Base-by-base conservation (phyloP, 768 basidiomycete genomes). In the Leccinellum luteum region DNA sequence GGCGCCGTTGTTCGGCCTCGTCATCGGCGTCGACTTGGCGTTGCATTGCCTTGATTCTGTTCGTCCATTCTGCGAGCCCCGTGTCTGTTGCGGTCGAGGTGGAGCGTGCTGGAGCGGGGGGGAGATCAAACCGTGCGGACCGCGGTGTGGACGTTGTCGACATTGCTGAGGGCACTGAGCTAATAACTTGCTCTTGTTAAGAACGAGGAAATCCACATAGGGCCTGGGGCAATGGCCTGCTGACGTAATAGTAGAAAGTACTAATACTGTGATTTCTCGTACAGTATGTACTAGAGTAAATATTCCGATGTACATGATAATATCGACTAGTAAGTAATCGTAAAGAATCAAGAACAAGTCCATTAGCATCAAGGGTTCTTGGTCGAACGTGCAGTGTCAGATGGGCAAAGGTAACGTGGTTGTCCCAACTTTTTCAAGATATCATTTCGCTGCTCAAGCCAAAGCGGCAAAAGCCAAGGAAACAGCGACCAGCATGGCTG, bases 11-110 rank as follows among this genome's bases (percentile, higher is more conserved):
- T 64, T 93, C 91, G 6, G 79, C 82, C 67, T 90, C 89, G 57
- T 91, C 90, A 60, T 90, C 87, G 14, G 85, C 85, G 60, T 93
- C 90, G 25, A 91, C 86, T 64, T 91, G 88, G 58, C 84, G 81
- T 68, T 92, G 90, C 71, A 92, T 73, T 15, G 84, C 87, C 69
- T 86, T 87, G 69, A 93, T 90, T 76, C 81, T 86, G 72, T 75
- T 86, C 14, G 90, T 82, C 90, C 90, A 92, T 70, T 92, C 89
- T 15, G 89, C 80, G n/a, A 91, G 78, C 50, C 83, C 86, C 3
- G 78, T 75, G 64, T 90, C 89, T 19, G 85, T 77, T 17, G 66
- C 51, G 7, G 61, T 38, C 4, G 67, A 56, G 32, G 21, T 49
- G 45, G 72, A 55, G 59, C 47, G 17, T 0, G 59, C 13, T 41